Evolutionary conservation across 306 rosid species (phyloP), one percentile per base, ranked within the genome.

Genomic region (Castanea crenata): DNA sequence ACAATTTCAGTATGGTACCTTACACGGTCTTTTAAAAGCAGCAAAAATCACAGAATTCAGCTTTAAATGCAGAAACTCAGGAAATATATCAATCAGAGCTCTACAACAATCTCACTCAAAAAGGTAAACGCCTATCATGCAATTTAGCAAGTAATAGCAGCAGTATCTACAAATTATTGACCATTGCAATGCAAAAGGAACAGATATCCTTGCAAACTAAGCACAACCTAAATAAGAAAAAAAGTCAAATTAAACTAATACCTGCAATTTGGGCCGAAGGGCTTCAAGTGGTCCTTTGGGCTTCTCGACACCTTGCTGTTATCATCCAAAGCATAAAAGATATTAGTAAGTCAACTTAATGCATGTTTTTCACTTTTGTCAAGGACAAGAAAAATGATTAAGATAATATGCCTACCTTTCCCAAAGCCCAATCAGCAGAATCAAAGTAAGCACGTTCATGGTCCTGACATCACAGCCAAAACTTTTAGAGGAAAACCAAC

Each of bases 371-470:
- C 59, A 29, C 69, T 69, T 38, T 63, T 34, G n/a, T n/a, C 57
- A 82, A 77, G 55, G 55, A 78, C 58, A 27, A 57, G 77, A 59
- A 52, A 31, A 75, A 14, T 46, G 64, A 13, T 8, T 72, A 34
- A 25, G 34, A n/a, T 65, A 35, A 63, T 55, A 73, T 79, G 49
- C 56, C 32, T 88, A 93, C 99, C 99, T 95, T 95, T 88, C 99
- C 98, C 80, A 95, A 88, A n/a, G 99, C 99, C 99, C 98, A 95
- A 83, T 95, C 98, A 55, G 98, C 99, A 67, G 99, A 95, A 85
- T 95, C 99, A 73, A 93, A 93, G 85, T 91, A 93, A 71, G 99
- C 99, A 9, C 98, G 98, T 83, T 95, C 99, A 81, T 95, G 98
- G 83, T 95, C 99, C 98, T 95, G 82, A 81, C 73, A 83, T 54